Percentiles rank a stretch among this genome's conserved stretches.
These are phyloP conservation scores for Posidonia oceanica DNA, from an alignment of 116 monocot species.

Conservation along the genomic window DNA sequence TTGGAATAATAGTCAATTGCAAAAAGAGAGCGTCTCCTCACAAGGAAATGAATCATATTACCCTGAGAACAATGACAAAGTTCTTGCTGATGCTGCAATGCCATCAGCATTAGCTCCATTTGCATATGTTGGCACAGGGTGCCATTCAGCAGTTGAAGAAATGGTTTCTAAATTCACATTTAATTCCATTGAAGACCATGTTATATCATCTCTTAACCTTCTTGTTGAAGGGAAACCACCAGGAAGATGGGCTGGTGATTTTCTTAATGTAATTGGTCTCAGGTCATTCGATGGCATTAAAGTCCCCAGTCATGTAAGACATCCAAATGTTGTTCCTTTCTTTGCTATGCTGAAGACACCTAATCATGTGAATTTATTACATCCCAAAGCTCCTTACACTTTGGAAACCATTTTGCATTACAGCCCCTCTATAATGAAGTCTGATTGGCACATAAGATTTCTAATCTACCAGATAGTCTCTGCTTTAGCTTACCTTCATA, in stretches of 20 bases:
- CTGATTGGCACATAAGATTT: slow-evolving; percentile 85
- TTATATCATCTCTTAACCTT: slow-evolving; percentile 59
- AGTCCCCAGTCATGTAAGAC: slow-evolving; percentile 38
- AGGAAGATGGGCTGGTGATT: slow-evolving; percentile 27
- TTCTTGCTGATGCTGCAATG: background rate
- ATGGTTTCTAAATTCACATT: slow-evolving; percentile 29
- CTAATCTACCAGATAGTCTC: slow-evolving; percentile 77
- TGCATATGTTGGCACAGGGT: slow-evolving; percentile 20
- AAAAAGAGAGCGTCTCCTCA: slow-evolving; percentile 6
- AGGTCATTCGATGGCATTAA: slow-evolving; percentile 27
- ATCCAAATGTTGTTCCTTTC: slow-evolving; percentile 78
- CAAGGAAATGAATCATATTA: slow-evolving; percentile 12
- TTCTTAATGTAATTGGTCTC: slow-evolving; percentile 54
- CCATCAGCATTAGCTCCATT: slow-evolving; percentile 24
- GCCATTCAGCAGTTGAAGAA: slow-evolving; percentile 28
- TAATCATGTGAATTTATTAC: slow-evolving; percentile 38
- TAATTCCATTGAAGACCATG: slow-evolving; percentile 49
- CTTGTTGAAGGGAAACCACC: slow-evolving; percentile 38
- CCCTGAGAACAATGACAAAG: slow-evolving; percentile 5
- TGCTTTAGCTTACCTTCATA: slow-evolving; percentile 60
- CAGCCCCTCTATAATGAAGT: slow-evolving; percentile 58
- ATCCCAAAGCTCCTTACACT: slow-evolving; percentile 58
- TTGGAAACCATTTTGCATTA: slow-evolving; percentile 68
- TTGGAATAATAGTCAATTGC: background rate
- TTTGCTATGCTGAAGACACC: slow-evolving; percentile 44